phyloP scores from a whole-genome alignment of 768 basidiomycete species.

The Leccinellum albellum region DNA sequence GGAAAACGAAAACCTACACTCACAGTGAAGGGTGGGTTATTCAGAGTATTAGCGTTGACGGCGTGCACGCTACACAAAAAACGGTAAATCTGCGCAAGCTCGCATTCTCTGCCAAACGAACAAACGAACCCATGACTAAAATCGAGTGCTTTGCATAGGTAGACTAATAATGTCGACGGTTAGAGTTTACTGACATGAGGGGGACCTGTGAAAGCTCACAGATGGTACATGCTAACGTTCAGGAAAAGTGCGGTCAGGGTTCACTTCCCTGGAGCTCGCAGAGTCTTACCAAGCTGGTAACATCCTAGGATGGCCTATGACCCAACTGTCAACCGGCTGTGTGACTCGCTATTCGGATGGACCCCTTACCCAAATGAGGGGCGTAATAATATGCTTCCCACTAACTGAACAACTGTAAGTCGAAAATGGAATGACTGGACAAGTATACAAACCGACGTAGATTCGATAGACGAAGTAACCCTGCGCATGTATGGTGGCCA shows the following conservation, averaged over 20 bases:
- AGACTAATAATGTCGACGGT: conserved; percentile 4
- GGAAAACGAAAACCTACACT: background rate
- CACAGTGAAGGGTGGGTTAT: background rate
- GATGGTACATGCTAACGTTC: background rate
- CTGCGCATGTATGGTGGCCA: conserved; percentile 4
- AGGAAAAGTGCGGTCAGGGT: background rate
- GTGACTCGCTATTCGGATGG: background rate
- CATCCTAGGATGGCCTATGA: background rate
- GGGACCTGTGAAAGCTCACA: background rate
- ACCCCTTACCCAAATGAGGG: conserved; percentile 2
- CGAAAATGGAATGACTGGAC: background rate
- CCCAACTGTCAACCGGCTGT: background rate
- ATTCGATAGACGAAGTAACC: conserved; percentile 14
- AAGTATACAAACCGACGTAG: conserved; percentile 7
- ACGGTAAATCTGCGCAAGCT: background rate
- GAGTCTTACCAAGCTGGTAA: conserved; percentile 4
- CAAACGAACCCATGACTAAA: conserved; percentile 1
- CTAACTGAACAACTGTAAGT: background rate
- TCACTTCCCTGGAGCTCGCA: too few relatives aligned
- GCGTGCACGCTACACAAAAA: background rate
- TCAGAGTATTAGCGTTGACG: background rate
- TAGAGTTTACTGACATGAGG: background rate
- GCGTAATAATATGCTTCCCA: background rate
- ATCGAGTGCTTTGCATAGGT: background rate
- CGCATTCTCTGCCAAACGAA: background rate